These are phyloP conservation scores for Calonectria naviculata DNA, from an alignment of 2,329 filamentous ascomycete genomes.

Conservation along the genomic window DNA sequence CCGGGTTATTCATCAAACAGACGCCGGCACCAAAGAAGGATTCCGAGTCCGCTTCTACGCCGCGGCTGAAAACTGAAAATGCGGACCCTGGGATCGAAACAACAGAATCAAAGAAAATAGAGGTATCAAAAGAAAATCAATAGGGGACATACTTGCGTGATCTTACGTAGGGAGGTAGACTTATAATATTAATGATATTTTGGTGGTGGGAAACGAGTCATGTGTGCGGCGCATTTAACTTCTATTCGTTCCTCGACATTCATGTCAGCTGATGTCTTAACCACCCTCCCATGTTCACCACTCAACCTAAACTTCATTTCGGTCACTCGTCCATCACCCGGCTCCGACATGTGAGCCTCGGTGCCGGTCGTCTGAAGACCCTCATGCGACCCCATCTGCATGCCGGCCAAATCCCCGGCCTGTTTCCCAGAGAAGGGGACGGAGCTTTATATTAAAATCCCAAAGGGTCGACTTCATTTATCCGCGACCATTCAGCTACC, in stretches of 20 bases:
- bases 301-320: background rate
- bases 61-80: background rate
- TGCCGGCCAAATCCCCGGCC: background rate
- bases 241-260: background rate
- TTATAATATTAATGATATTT: background rate
- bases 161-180: background rate
- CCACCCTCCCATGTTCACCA: background rate
- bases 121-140: background rate
- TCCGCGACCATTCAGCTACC: background rate
- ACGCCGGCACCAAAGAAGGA: conserved; percentile 14
- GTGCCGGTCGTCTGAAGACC: background rate
- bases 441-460: background rate
- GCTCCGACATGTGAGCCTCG: conserved; percentile 3
- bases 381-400: conserved; percentile 3
- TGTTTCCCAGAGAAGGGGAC: background rate
- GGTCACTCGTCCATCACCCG: background rate
- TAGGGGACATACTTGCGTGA: background rate
- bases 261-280: background rate
- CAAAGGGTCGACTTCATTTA: conserved; percentile 3
- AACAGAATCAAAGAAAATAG: background rate
- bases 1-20: conserved; percentile 26
- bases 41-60: background rate
- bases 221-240: background rate
- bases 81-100: background rate
- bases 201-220: background rate